Conservation (phyloP, 2,329 filamentous ascomycete genomes). For the Verticillium klebahnii region DNA sequence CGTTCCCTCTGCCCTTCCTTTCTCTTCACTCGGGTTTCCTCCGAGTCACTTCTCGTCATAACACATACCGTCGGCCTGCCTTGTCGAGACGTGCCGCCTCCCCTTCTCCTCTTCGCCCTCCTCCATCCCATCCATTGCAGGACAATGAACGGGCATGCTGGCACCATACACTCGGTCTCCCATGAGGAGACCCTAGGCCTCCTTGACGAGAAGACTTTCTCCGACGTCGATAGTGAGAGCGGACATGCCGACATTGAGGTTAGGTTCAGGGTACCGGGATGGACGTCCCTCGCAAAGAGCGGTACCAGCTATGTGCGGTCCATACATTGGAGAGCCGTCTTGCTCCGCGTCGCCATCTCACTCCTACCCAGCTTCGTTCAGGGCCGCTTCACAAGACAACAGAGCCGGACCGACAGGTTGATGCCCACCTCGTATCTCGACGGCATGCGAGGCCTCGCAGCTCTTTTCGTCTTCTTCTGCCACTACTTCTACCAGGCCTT, state of each 20-base stretch:
- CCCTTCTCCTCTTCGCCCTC: slow-evolving; percentile 1
- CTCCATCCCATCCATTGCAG: slow-evolving; percentile 16
- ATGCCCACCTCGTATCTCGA: slow-evolving; percentile 53
- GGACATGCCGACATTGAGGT: slow-evolving; percentile 32
- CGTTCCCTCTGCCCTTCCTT: slow-evolving; percentile 8
- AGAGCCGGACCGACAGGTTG: slow-evolving; percentile 34
- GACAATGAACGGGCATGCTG: slow-evolving; percentile 36
- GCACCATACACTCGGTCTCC: slow-evolving; percentile 26
- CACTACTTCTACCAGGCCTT: slow-evolving; percentile 52
- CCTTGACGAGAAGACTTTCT: slow-evolving; percentile 37
- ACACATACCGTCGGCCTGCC: slow-evolving; percentile 2
- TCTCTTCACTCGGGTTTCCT: slow-evolving; percentile 7
- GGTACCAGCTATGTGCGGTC: slow-evolving; percentile 22
- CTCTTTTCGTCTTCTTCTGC: slow-evolving; percentile 52
- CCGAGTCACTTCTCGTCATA: background rate
- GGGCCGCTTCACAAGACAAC: slow-evolving; percentile 34
- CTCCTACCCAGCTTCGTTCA: slow-evolving; percentile 51
- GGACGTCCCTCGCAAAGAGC: slow-evolving; percentile 23
- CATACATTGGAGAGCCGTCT: slow-evolving; percentile 30
- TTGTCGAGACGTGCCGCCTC: slow-evolving; percentile 2
- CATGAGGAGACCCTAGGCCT: slow-evolving; percentile 40
- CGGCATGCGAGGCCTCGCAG: slow-evolving; percentile 52
- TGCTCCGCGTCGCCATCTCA: slow-evolving; percentile 36
- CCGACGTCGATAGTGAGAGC: slow-evolving; percentile 39
- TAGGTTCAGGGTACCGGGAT: slow-evolving; percentile 24